phyloP scores from a whole-genome alignment of 1,139 yeast species.

The Geotrichum macrosporum region DNA sequence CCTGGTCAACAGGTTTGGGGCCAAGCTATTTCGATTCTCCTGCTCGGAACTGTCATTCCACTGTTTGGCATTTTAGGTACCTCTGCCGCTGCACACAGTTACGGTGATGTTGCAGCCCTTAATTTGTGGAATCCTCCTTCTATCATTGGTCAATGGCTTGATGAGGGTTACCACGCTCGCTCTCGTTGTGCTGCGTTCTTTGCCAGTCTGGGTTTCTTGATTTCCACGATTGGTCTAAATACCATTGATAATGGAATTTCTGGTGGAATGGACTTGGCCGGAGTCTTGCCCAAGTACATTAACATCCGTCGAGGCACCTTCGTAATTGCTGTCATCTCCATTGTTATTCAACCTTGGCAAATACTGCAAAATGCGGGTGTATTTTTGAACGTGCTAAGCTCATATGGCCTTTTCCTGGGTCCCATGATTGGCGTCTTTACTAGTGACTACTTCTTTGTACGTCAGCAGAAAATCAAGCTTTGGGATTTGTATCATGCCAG shows the following conservation, averaged over 20 bases:
- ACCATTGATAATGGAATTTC: slow-evolving; percentile 44
- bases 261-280: slow-evolving; percentile 46
- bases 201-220: slow-evolving; percentile 36
- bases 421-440: slow-evolving; percentile 45
- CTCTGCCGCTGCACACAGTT: slow-evolving; percentile 33
- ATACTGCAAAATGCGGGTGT: slow-evolving; percentile 39
- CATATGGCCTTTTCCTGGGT: slow-evolving; percentile 45
- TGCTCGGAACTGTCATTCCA: slow-evolving; percentile 41
- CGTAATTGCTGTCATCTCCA: slow-evolving; percentile 34
- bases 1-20: slow-evolving; percentile 30
- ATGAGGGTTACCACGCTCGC: slow-evolving; percentile 34
- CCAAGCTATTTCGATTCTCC: slow-evolving; percentile 31
- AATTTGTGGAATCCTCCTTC: slow-evolving; percentile 38
- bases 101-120: slow-evolving; percentile 31
- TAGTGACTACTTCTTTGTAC: slow-evolving; percentile 42
- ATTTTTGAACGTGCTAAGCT: slow-evolving; percentile 45
- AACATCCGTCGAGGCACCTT: slow-evolving; percentile 42
- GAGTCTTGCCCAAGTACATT: slow-evolving; percentile 44
- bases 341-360: slow-evolving; percentile 43
- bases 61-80: slow-evolving; percentile 41
- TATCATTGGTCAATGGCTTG: slow-evolving; percentile 37
- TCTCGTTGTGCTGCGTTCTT: slow-evolving; percentile 43
- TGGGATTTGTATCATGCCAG: slow-evolving; percentile 41
- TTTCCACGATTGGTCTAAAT: slow-evolving; percentile 40
- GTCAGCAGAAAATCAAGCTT: slow-evolving; percentile 36